Base-by-base conservation (phyloP, 1,284 basidiomycete genomes). In the Volvariella surrecta region DNA sequence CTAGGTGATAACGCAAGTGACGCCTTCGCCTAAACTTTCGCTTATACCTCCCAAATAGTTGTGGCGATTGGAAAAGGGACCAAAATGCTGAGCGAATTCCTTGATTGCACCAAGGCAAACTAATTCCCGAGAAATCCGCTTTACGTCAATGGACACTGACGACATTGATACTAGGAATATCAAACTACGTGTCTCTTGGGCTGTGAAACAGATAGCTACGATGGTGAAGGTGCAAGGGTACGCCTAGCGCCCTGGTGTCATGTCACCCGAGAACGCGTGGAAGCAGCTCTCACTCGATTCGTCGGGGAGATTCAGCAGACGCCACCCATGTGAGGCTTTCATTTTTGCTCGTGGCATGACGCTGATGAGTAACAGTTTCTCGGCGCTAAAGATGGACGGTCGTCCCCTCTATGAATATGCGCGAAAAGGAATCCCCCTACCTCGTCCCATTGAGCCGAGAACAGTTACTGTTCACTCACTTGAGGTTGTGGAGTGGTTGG, bases 351-450 rank as follows among this genome's bases (percentile, higher is more conserved):
- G 48, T 11, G 39, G 46, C 15, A 40, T 45, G 42, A 19, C 49
- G 44, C 45, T 52, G 37, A 45, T 22, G 45, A 10, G 44, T 19
- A 43, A 43, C 47, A 97, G 93, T 59, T 99, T 95, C 65, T 99
- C 95, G 9, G 96, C 96, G 0, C 70, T 99, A 34, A 95, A 97
- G 62, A 99, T 99, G 90, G 93, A 99, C 54, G 96, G 96, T 1
- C 93, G 81, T 62, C 89, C 91, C 1, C 62, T 99, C 21, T 94
- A 99, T 61, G 95, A 99, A 56, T 99, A 99, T 58, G 96, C 96
- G 10, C 79, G 96, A 2, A 76, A 87, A 56, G 87, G 86, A 8
- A 84, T 86, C 41, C 89, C 93, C 0, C 74, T 99, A 11, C 96
- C 96, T 16, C 79, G 94, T 8, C 88, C 94, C 3, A 96, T 99